Evolutionary conservation across 768 basidiomycete species (phyloP).

Genomic region (Mrakia gelida): DNA sequence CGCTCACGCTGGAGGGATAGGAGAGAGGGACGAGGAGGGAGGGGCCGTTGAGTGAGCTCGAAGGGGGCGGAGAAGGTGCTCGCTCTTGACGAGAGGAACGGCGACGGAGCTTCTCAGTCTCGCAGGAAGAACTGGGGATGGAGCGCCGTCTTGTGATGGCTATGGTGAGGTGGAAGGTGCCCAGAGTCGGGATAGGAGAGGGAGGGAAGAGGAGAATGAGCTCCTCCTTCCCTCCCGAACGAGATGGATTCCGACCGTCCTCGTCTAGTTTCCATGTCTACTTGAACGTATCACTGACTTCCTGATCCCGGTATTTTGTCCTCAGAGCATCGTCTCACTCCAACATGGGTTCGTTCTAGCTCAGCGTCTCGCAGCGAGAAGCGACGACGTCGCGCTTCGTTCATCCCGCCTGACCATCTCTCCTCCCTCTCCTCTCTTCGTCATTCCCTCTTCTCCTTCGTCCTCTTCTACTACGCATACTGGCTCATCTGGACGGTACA

Average conservation of each 20-base stretch:
- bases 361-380: slow-evolving; percentile 9
- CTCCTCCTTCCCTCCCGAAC: neutral
- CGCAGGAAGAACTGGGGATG: too few relatives aligned
- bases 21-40: neutral
- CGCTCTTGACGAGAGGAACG: too few relatives aligned
- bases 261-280: neutral
- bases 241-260: neutral
- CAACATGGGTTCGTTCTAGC: slow-evolving; percentile 75
- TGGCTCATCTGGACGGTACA: neutral
- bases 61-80: neutral
- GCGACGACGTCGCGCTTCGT: neutral
- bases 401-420: neutral
- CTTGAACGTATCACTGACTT: neutral
- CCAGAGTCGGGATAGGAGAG: neutral
- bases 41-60: neutral
- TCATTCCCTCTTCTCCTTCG: neutral
- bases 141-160: too few relatives aligned
- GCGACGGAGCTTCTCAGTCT: too few relatives aligned
- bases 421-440: neutral
- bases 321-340: slow-evolving; percentile 76
- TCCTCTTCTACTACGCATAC: neutral
- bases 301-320: neutral
- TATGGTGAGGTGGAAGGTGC: too few relatives aligned
- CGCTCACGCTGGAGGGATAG: neutral
- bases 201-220: neutral